Evolutionary conservation across 345 rosid genomes (phyloP).

Genomic region (Brassica nigra): DNA sequence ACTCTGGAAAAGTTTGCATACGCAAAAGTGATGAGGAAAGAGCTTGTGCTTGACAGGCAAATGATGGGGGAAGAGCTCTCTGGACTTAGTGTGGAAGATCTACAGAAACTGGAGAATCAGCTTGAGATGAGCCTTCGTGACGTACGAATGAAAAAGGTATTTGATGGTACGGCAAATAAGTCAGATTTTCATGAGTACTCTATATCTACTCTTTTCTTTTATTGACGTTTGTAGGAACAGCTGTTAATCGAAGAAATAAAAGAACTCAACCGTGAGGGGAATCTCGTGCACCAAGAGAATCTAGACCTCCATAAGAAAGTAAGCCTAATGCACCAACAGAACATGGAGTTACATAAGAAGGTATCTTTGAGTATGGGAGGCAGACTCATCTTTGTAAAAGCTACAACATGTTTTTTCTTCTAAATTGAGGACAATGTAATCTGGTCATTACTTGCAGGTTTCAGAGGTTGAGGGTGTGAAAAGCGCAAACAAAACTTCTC

Average conservation of each 20-base stretch:
- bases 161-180: not conserved
- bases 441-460: slow-evolving; percentile 45
- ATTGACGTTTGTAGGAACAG: slow-evolving; percentile 55
- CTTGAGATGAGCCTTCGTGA: slow-evolving; percentile 68
- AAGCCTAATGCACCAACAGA: slow-evolving; percentile 52
- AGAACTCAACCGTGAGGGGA: slow-evolving; percentile 63
- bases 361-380: slow-evolving; percentile 26
- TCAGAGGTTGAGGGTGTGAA: slow-evolving; percentile 59
- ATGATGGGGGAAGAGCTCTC: slow-evolving; percentile 85
- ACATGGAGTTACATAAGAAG: slow-evolving; percentile 57
- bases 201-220: not conserved
- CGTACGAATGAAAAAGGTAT: slow-evolving; percentile 66
- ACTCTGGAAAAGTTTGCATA: slow-evolving; percentile 13
- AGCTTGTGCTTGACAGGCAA: slow-evolving; percentile 49
- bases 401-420: slow-evolving; percentile 8
- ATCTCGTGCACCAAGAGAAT: slow-evolving; percentile 61
- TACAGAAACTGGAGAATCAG: slow-evolving; percentile 70
- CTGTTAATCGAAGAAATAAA: slow-evolving; percentile 55
- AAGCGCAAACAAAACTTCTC: slow-evolving; percentile 46
- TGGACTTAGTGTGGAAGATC: slow-evolving; percentile 59
- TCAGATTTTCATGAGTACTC: not conserved
- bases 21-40: slow-evolving; percentile 14
- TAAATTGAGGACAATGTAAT: slow-evolving; percentile 23
- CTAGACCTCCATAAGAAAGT: slow-evolving; percentile 53
- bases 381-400: slow-evolving; percentile 9